Percentiles rank a stretch among this genome's conserved stretches.
Conservation (phyloP, 2,329 filamentous ascomycete genomes). For the Clonostachys byssicola region DNA sequence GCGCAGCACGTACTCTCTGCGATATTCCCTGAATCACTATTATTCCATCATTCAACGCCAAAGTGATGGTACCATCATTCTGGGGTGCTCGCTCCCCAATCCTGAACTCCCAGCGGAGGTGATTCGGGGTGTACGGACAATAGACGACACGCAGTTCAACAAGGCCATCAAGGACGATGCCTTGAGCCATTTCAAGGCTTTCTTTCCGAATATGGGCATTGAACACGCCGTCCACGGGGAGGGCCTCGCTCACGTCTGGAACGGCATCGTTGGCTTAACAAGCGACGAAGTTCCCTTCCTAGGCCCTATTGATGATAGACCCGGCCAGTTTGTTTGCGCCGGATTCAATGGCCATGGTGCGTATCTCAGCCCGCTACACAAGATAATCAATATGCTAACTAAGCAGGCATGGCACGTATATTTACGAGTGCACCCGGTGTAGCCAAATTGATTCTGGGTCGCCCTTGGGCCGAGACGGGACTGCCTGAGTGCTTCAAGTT, state of each 20-base stretch:
- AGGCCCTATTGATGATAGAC: slow-evolving; percentile 27
- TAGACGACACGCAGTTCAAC: not conserved
- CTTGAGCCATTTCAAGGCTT: not conserved
- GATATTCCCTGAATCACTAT: slow-evolving; percentile 40
- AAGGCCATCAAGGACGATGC: not conserved
- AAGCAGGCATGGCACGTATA: slow-evolving; percentile 30
- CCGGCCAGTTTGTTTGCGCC: slow-evolving; percentile 41
- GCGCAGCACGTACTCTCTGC: slow-evolving; percentile 34
- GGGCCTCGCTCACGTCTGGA: slow-evolving; percentile 39
- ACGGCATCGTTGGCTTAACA: slow-evolving; percentile 41
- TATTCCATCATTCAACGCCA: slow-evolving; percentile 43
- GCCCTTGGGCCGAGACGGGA: slow-evolving; percentile 28
- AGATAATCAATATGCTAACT: not conserved
- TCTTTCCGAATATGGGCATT: not conserved
- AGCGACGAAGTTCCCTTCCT: slow-evolving; percentile 39
- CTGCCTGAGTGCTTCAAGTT: slow-evolving; percentile 9
- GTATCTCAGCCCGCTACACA: not conserved
- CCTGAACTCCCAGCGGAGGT: not conserved
- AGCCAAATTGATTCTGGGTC: slow-evolving; percentile 31
- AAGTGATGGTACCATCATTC: not conserved
- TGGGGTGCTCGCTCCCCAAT: not conserved
- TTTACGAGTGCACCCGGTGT: slow-evolving; percentile 39
- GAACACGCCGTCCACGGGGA: slow-evolving; percentile 20
- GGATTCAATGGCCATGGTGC: slow-evolving; percentile 29
- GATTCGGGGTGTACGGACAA: not conserved